These are phyloP conservation scores for Sarocladium brachiariae DNA, from an alignment of 2,329 filamentous ascomycete genomes.

Conservation along the genomic window DNA sequence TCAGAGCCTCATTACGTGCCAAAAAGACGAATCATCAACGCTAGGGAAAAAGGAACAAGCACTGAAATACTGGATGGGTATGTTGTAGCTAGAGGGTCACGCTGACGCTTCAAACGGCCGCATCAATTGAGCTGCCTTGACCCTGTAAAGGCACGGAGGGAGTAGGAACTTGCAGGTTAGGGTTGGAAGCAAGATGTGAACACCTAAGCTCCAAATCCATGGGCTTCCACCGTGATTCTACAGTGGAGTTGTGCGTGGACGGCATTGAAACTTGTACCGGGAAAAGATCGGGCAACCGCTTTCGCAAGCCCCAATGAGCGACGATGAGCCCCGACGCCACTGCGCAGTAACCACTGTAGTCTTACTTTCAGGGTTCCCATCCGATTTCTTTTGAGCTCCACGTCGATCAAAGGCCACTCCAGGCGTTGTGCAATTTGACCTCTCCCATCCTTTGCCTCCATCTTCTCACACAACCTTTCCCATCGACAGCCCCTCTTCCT, in stretches of 20 bases:
- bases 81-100: no score
- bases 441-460: constrained; percentile 8
- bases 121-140: no score
- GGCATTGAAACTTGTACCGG: not conserved
- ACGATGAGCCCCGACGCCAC: constrained; percentile 2
- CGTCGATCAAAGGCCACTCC: constrained; percentile 8
- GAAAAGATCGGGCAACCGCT: constrained; percentile 5
- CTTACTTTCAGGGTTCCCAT: no score
- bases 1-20: no score
- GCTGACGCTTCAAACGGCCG: no score
- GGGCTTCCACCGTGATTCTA: constrained; percentile 6
- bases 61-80: no score
- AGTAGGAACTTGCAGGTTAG: no score
- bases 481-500: not conserved
- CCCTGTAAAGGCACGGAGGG: no score
- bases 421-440: constrained; percentile 1
- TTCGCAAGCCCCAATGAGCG: not conserved
- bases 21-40: no score
- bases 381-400: not conserved
- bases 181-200: no score
- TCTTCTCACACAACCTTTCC: constrained; percentile 6
- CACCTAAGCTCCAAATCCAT: no score
- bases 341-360: not conserved
- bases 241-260: not conserved
- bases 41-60: no score